These are phyloP conservation scores for Paragyromitra xinjiangensis DNA, from an alignment of 495 filamentous ascomycete genomes.

Conservation along the genomic window DNA sequence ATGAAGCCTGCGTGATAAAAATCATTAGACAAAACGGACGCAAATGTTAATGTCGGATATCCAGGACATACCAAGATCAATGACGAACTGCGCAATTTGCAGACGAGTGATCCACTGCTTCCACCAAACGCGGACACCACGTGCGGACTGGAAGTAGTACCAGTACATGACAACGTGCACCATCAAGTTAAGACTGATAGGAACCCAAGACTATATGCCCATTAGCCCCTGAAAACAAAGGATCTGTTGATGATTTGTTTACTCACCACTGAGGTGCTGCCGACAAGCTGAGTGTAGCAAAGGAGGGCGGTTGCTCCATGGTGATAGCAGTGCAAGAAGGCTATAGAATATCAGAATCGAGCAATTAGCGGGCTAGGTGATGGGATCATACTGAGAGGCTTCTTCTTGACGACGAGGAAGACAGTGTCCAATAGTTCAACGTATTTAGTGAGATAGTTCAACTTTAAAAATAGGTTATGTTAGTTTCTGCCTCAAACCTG, in stretches of 20 bases:
- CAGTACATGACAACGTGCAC: conserved; percentile 82
- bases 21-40: conserved; percentile 9
- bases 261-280: conserved; percentile 72
- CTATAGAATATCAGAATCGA: conserved; percentile 58
- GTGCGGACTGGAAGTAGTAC: conserved; percentile 85
- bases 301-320: conserved; percentile 84
- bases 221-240: conserved; percentile 23
- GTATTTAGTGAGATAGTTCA: conserved; percentile 87
- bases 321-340: conserved; percentile 89
- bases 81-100: conserved; percentile 83
- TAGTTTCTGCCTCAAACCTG: conserved; percentile 18
- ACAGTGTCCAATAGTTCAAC: conserved; percentile 81
- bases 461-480: conserved; percentile 60
- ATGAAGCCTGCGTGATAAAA: conserved; percentile 71
- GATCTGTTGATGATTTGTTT: conserved; percentile 34
- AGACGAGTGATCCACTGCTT: conserved; percentile 90
- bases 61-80: conserved; percentile 72
- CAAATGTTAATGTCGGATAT: neutral
- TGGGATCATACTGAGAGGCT: conserved; percentile 72
- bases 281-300: conserved; percentile 84
- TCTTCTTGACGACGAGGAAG: conserved; percentile 88
- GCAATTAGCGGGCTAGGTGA: neutral
- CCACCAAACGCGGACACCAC: conserved; percentile 86
- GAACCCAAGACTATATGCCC: conserved; percentile 68
- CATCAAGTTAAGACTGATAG: conserved; percentile 77